Percentiles rank a stretch among this genome's conserved stretches.
Evolutionary conservation across 495 filamentous ascomycete genomes (phyloP).

Genomic region (Tetracladium setigerum): DNA sequence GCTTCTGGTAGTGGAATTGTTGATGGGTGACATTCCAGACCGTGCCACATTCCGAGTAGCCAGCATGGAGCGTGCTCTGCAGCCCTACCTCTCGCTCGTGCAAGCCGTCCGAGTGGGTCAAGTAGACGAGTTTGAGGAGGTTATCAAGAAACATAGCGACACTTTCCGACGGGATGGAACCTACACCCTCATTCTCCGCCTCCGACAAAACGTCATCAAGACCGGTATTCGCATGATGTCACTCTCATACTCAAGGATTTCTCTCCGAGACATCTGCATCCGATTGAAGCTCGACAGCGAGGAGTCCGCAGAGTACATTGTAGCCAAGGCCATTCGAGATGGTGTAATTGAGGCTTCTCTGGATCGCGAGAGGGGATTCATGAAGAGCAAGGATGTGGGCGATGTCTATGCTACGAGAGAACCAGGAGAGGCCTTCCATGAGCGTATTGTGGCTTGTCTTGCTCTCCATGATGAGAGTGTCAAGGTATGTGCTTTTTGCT

Average conservation of each 20-base stretch:
- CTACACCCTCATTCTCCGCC: conserved; percentile 87
- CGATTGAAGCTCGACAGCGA: conserved; percentile 86
- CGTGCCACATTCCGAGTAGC: conserved; percentile 86
- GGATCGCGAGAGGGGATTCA: conserved; percentile 90
- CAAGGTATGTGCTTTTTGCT: conserved; percentile 55
- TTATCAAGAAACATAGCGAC: conserved; percentile 68
- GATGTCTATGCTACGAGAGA: conserved; percentile 95
- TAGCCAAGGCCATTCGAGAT: conserved; percentile 95
- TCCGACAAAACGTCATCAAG: conserved; percentile 98
- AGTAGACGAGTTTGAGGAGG: conserved; percentile 80
- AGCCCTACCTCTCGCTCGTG: conserved; percentile 87
- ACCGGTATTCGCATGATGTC: conserved; percentile 99
- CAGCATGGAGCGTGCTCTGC: conserved; percentile 73
- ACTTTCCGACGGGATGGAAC: conserved; percentile 90
- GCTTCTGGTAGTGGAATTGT: conserved; percentile 85
- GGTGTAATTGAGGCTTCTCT: conserved; percentile 95
- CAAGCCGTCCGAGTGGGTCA: conserved; percentile 94
- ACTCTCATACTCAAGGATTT: conserved; percentile 92
- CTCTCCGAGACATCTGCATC: conserved; percentile 95
- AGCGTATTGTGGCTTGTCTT: conserved; percentile 86
- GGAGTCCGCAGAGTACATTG: conserved; percentile 97
- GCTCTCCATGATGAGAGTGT: conserved; percentile 94
- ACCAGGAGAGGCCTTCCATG: conserved; percentile 94
- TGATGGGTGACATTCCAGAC: conserved; percentile 98
- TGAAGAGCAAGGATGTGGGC: conserved; percentile 95